Base-by-base conservation (phyloP, 2,329 filamentous ascomycete species). In the Lasiodiplodia sp. region DNA sequence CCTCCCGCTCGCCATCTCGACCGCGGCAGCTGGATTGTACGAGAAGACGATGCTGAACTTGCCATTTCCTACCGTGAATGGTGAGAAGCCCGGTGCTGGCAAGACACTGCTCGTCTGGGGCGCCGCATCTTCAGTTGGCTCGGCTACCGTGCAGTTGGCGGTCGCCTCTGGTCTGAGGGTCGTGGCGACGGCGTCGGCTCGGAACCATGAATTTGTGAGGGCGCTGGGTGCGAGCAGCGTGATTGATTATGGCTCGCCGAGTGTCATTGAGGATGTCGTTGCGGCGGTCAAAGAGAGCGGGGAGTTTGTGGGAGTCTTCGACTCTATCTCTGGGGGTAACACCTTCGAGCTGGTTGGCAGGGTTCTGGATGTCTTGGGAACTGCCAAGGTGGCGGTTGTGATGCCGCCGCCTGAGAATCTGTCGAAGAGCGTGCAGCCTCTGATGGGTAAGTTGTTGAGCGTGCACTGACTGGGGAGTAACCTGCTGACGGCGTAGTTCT, bases 1-100 rank as follows among this genome's bases (percentile, higher is more conserved):
- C 23, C 77, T 85, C 1, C 82, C 83, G 1, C 75, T 84, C 14
- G 80, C 80, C n/a, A 74, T 84, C 66, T 80, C 80, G 23, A 84
- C 83, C 4, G 81, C 82, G 18, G 75, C 80, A n/a, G 74, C 76
- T 18, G 80, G 78, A 34, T 78, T 85, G 11, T 84, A 80, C 76
- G 76, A 78, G 69, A 72, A 76, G 23, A 74, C 77, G 58, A 74
- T 78, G 47, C 78, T 84, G 11, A 78, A 74, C 10, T 76, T 84
- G 5, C 76, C 80, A 0, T 72, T 78, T 40, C 82, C 83, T 0
- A 10, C 34, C 4, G 28, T 40, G 2, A 38, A 66, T 25, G 14
- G 73, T 72, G 51, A 68, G 75, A 10, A 72, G 76, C n/a, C 12
- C 7, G 38, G 23, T 14, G 75, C 75, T 5, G n/a, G 10, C 11